Evolutionary conservation across 345 rosid species (phyloP).

Genomic region (Euphorbia lathyris): DNA sequence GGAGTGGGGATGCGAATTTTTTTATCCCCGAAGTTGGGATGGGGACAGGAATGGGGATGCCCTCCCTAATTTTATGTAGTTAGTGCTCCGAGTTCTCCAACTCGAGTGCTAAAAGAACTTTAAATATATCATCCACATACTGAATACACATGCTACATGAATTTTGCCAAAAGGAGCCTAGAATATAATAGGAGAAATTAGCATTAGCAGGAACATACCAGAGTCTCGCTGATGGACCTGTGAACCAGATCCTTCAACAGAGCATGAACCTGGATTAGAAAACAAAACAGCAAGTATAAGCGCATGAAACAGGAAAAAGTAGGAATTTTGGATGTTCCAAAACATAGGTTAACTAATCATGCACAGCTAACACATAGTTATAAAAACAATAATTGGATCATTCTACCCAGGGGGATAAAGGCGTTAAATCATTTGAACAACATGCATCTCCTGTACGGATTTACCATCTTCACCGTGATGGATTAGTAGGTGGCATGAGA

Average conservation of each 20-base stretch:
- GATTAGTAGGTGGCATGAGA: not conserved
- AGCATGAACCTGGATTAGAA: slow-evolving; percentile 64
- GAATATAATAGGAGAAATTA: not conserved
- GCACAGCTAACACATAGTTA: not conserved
- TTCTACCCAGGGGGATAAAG: too few species aligned
- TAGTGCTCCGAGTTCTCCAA: not conserved
- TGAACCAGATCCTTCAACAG: slow-evolving; percentile 92
- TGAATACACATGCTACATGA: not conserved
- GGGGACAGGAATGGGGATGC: too few species aligned
- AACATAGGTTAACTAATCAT: not conserved
- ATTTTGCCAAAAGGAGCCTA: not conserved
- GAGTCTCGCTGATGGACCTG: slow-evolving; percentile 86
- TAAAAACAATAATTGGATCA: too few species aligned
- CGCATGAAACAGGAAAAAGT: not conserved
- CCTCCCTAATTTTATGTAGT: too few species aligned
- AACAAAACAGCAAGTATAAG: not conserved
- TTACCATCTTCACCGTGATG: too few species aligned
- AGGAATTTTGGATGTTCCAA: not conserved
- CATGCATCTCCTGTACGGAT: not conserved
- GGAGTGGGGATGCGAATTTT: too few species aligned
- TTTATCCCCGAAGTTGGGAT: too few species aligned
- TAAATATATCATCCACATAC: not conserved
- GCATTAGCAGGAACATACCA: slow-evolving; percentile 46
- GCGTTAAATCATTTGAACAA: not conserved
- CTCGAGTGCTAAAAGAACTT: not conserved